Conservation (phyloP, 352 stramenopile species). For the Globisporangium polare region DNA sequence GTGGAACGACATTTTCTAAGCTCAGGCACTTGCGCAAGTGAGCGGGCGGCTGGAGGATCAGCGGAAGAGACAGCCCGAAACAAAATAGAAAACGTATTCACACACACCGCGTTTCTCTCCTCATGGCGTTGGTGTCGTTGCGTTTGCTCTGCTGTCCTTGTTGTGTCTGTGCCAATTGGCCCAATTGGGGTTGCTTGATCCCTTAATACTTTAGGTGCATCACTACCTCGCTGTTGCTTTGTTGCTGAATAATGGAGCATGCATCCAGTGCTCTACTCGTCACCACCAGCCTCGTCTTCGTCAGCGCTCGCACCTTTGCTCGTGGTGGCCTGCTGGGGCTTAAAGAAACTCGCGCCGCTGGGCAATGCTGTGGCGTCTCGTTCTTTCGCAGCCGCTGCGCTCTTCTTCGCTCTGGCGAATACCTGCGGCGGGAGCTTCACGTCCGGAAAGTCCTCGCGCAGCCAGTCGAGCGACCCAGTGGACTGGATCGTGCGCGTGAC, state of each 20-base stretch:
- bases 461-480: constrained; percentile 72
- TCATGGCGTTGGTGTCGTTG: background rate
- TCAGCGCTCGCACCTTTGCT: constrained; percentile 5
- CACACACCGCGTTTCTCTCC: background rate
- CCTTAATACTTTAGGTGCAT: constrained; percentile 10
- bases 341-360: constrained; percentile 55
- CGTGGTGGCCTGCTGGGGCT: constrained; percentile 8
- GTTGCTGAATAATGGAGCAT: background rate
- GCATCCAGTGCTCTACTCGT: background rate
- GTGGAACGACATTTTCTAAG: constrained; percentile 89
- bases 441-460: constrained; percentile 83
- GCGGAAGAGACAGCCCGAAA: background rate
- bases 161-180: background rate
- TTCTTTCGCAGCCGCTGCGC: constrained; percentile 20
- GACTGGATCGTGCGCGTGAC: constrained; percentile 77
- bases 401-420: constrained; percentile 22
- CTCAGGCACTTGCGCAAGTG: background rate
- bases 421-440: constrained; percentile 23
- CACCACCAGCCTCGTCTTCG: background rate
- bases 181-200: background rate
- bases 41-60: background rate
- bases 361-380: constrained; percentile 13
- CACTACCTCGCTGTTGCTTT: background rate
- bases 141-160: background rate
- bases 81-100: constrained; percentile 11